phyloP scores from a whole-genome alignment of 768 basidiomycete species.

The Boletus subcaerulescens region DNA sequence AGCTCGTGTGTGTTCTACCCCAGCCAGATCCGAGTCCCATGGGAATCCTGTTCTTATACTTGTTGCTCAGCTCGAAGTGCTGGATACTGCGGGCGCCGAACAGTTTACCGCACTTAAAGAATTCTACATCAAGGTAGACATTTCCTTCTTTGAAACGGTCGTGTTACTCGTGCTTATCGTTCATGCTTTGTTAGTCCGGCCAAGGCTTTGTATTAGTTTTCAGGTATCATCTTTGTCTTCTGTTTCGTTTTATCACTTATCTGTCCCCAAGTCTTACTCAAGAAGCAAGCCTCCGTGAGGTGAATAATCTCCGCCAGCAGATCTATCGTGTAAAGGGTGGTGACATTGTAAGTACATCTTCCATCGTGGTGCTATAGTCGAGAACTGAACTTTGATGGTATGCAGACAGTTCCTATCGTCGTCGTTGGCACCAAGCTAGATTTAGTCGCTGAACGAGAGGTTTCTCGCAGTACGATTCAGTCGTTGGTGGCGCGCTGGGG shows the following conservation, averaged over 20 bases:
- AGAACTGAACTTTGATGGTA: constrained; percentile 3
- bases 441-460: constrained; percentile 76
- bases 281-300: constrained; percentile 76
- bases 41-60: constrained; percentile 12
- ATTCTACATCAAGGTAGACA: constrained; percentile 69
- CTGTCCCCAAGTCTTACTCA: constrained; percentile 60
- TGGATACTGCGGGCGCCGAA: constrained; percentile 85
- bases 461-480: constrained; percentile 61
- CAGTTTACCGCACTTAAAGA: constrained; percentile 82
- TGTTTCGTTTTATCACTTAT: not conserved
- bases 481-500: constrained; percentile 63
- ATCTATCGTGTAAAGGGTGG: constrained; percentile 78
- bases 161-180: not conserved
- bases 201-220: constrained; percentile 83
- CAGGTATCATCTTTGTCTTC: constrained; percentile 44
- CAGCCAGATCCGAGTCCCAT: constrained; percentile 1
- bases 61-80: constrained; percentile 60
- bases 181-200: constrained; percentile 45
- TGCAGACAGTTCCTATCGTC: constrained; percentile 70
- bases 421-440: constrained; percentile 87
- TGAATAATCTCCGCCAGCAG: constrained; percentile 76
- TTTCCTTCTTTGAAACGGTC: not conserved
- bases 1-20: constrained; percentile 23
- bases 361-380: not conserved
- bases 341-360: constrained; percentile 45